A percentile compares a stretch with the other conserved stretches of the same genome.
phyloP scores from a whole-genome alignment of 2,329 filamentous ascomycete species.

The Talaromyces funiculosus region DNA sequence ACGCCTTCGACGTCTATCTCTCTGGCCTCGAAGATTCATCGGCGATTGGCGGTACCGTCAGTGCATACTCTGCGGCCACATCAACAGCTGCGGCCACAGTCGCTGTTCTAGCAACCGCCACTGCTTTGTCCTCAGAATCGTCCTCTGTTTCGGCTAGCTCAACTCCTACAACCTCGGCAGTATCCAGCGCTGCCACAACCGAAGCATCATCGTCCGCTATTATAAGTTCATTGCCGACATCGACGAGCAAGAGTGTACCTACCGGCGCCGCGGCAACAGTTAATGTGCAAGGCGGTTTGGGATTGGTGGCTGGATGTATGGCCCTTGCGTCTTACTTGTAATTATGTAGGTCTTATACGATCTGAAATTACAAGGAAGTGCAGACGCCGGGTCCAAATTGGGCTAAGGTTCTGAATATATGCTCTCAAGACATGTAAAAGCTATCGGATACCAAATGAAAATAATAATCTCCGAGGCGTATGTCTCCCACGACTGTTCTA shows the following conservation, averaged over 20 bases:
- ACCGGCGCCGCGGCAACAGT: neutral
- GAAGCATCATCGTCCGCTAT: neutral
- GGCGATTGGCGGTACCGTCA: neutral
- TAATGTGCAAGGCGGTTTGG: neutral
- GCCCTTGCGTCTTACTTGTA: neutral
- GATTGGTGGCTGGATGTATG: neutral
- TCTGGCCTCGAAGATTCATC: neutral
- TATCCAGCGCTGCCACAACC: neutral
- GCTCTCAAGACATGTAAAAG: too few species aligned
- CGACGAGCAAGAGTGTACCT: neutral
- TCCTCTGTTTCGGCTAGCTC: neutral
- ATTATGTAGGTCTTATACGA: neutral
- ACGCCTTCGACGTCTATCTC: slow-evolving; percentile 1
- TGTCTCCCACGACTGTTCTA: neutral
- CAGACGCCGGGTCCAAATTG: neutral
- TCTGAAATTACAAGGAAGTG: neutral
- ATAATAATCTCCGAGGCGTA: neutral
- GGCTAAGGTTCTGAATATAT: too few species aligned
- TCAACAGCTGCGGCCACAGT: neutral
- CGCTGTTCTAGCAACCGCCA: neutral
- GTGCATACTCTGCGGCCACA: neutral
- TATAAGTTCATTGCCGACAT: neutral
- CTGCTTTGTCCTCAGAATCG: neutral
- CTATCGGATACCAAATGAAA: neutral
- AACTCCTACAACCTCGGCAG: neutral